Evolutionary conservation across 1,139 yeast genomes (phyloP).

Genomic region (Groenewaldozyma auringiensis): DNA sequence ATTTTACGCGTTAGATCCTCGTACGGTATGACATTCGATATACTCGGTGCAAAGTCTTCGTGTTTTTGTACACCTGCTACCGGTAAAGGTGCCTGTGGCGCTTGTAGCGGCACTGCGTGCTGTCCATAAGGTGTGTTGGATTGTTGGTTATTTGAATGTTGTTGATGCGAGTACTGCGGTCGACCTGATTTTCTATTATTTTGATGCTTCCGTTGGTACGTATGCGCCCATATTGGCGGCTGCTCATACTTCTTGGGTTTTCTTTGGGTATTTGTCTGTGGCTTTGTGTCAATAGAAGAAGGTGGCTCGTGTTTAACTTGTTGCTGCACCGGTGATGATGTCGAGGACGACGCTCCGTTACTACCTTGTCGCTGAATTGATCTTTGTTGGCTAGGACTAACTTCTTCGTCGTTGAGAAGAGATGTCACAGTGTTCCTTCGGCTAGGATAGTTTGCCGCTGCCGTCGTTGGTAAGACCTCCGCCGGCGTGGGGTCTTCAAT

Average conservation of each 20-base stretch:
- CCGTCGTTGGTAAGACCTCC: neutral
- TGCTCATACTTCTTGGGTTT: constrained; percentile 6
- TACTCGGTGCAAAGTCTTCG: constrained; percentile 35
- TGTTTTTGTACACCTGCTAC: neutral
- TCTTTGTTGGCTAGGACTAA: constrained; percentile 7
- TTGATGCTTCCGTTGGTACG: constrained; percentile 2
- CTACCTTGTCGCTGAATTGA: neutral
- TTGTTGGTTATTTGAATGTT: neutral
- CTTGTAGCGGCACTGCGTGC: neutral
- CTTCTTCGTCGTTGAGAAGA: constrained; percentile 23
- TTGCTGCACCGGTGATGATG: neutral
- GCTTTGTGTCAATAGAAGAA: neutral
- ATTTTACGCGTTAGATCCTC: constrained; percentile 75
- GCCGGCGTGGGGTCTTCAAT: constrained; percentile 14
- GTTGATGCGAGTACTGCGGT: too few relatives aligned
- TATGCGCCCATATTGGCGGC: constrained; percentile 8
- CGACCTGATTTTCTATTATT: neutral
- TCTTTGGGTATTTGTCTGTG: neutral
- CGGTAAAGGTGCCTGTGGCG: neutral
- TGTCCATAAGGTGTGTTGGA: neutral
- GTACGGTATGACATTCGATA: constrained; percentile 70
- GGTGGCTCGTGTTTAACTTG: neutral
- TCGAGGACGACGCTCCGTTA: constrained; percentile 1
- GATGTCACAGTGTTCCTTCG: constrained; percentile 26
- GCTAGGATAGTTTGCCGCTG: constrained; percentile 6